Conservation (phyloP, 78 protist genomes). For the Chrysochromulina parva region DNA sequence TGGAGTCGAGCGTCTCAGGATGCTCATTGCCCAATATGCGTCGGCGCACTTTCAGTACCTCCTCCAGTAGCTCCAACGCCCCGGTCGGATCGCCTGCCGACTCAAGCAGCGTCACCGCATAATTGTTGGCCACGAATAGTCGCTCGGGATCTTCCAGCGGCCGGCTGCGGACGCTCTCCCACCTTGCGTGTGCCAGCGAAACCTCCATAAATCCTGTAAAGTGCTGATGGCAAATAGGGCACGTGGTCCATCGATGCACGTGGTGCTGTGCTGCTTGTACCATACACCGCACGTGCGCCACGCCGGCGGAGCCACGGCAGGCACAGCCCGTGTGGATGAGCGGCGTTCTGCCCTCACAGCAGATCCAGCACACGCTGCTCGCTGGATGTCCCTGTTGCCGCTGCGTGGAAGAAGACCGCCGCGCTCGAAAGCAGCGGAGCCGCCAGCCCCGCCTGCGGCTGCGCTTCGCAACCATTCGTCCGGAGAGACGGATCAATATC, state of each 20-base stretch:
- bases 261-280: not conserved
- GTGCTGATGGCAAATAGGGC: not conserved
- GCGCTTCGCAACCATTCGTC: no score
- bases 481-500: no score
- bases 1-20: constrained; percentile 17
- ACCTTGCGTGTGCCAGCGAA: not conserved
- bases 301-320: not conserved
- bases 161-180: constrained; percentile 1
- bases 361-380: not conserved
- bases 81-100: not conserved
- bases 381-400: no score
- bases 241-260: not conserved
- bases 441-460: no score
- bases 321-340: constrained; percentile 7
- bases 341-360: not conserved
- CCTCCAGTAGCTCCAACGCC: not conserved
- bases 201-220: not conserved
- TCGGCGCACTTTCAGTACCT: not conserved
- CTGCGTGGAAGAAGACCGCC: no score
- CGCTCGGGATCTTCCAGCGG: constrained; percentile 13
- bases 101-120: constrained; percentile 3
- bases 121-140: not conserved
- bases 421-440: no score
- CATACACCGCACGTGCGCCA: constrained; percentile 7
- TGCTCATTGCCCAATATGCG: constrained; percentile 1